Conservation (phyloP, 345 rosid genomes). For the Salix viminalis region DNA sequence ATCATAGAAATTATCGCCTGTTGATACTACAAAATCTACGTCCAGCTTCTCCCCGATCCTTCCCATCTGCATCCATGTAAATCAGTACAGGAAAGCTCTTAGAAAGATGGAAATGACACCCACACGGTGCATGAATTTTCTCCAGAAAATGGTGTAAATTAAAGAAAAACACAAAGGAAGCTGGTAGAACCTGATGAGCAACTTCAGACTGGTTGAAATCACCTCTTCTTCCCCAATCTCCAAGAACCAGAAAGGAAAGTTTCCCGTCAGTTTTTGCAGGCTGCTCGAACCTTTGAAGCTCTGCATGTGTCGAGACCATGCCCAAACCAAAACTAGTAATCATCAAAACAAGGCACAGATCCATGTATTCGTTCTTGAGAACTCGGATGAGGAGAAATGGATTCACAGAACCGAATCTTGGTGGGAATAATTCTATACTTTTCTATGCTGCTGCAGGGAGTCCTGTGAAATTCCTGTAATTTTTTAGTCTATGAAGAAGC, state of each 20-base stretch:
- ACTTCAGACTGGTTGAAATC: slow-evolving; percentile 60
- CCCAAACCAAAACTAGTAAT: neutral
- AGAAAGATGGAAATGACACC: neutral
- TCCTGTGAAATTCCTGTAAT: neutral
- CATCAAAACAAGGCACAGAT: neutral
- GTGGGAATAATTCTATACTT: neutral
- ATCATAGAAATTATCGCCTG: slow-evolving; percentile 88
- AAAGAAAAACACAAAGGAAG: neutral
- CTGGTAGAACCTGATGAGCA: slow-evolving; percentile 47
- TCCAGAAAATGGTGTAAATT: neutral
- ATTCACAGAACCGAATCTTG: neutral
- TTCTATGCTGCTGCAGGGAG: neutral
- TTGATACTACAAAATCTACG: slow-evolving; percentile 73
- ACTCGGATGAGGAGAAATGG: neutral
- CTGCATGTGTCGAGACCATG: slow-evolving; percentile 21
- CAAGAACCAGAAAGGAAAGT: slow-evolving; percentile 56
- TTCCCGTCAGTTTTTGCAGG: slow-evolving; percentile 48
- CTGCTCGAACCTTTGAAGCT: slow-evolving; percentile 52
- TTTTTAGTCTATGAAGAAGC: neutral
- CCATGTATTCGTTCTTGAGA: neutral
- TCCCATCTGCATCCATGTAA: slow-evolving; percentile 57
- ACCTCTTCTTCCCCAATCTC: slow-evolving; percentile 92
- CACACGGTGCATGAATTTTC: neutral
- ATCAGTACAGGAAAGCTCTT: neutral
- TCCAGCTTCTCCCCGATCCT: slow-evolving; percentile 50